Percentiles rank a stretch among this genome's conserved stretches.
Conservation (phyloP, 2,329 filamentous ascomycete genomes). For the Epichloe amarillans region DNA sequence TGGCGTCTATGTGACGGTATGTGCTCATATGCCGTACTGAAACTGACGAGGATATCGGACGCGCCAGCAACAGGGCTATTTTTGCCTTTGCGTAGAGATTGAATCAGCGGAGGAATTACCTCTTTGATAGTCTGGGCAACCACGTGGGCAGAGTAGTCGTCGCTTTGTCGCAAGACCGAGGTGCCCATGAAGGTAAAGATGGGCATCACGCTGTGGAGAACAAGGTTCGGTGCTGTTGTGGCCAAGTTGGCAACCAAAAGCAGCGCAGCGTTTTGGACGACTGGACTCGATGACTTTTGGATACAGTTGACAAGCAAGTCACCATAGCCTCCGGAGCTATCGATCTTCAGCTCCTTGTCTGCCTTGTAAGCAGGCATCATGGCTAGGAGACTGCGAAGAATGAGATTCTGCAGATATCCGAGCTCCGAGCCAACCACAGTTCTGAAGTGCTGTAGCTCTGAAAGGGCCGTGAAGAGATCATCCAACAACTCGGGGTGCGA, state of each 20-base stretch:
- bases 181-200: constrained; percentile 98
- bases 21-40: constrained; percentile 91
- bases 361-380: constrained; percentile 69
- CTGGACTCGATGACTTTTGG: constrained; percentile 77
- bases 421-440: constrained; percentile 72
- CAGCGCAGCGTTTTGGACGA: constrained; percentile 85
- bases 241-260: constrained; percentile 80
- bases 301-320: constrained; percentile 92
- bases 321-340: constrained; percentile 67
- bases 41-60: constrained; percentile 84
- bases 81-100: constrained; percentile 69
- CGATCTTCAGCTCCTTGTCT: constrained; percentile 49
- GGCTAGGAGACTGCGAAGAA: constrained; percentile 66
- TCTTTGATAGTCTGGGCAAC: constrained; percentile 90
- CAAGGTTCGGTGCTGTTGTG: constrained; percentile 74
- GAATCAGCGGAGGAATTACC: constrained; percentile 82
- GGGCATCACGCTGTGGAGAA: constrained; percentile 96
- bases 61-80: constrained; percentile 68
- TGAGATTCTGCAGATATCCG: constrained; percentile 77
- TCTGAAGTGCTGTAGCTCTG: constrained; percentile 75
- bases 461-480: constrained; percentile 71
- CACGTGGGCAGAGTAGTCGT: constrained; percentile 93
- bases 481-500: constrained; percentile 65
- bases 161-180: constrained; percentile 79
- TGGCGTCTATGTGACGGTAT: constrained; percentile 78